These are phyloP conservation scores for Pleomassaria siparia DNA, from an alignment of 2,329 filamentous ascomycete species.

Conservation along the genomic window DNA sequence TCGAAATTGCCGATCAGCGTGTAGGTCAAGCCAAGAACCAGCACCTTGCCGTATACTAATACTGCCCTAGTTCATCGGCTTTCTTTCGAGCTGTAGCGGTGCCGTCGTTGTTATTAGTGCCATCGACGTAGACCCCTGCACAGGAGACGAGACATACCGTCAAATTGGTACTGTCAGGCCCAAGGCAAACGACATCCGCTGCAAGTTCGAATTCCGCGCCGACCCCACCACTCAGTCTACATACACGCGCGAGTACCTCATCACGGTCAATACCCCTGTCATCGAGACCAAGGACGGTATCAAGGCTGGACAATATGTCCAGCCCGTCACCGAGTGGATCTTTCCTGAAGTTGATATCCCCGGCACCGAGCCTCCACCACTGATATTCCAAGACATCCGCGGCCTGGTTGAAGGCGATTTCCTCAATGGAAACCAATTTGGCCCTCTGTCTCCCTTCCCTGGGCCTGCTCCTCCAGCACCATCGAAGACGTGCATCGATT, in stretches of 20 bases:
- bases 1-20: conserved; percentile 40
- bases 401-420: conserved; percentile 37
- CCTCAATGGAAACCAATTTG: conserved; percentile 36
- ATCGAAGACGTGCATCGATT: conserved; percentile 26
- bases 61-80: conserved; percentile 39
- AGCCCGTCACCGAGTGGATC: conserved; percentile 48
- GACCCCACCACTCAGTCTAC: conserved; percentile 26
- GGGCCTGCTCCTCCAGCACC: conserved; percentile 29
- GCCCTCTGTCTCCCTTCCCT: conserved; percentile 44
- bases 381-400: conserved; percentile 36
- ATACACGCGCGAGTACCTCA: conserved; percentile 47
- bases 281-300: conserved; percentile 44
- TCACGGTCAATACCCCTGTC: conserved; percentile 38
- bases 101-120: conserved; percentile 41
- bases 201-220: conserved; percentile 45
- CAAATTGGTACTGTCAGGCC: conserved; percentile 38
- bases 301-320: conserved; percentile 46
- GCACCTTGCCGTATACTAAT: conserved; percentile 3
- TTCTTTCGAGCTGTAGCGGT: conserved; percentile 40
- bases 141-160: conserved; percentile 42
- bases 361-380: conserved; percentile 36
- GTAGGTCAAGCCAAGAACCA: conserved; percentile 19
- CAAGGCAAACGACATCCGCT: conserved; percentile 34
- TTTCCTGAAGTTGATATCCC: conserved; percentile 46
- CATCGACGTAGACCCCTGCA: conserved; percentile 48